Evolutionary conservation across 257 asterid genomes (phyloP).

Genomic region (Cruciata laevipes): DNA sequence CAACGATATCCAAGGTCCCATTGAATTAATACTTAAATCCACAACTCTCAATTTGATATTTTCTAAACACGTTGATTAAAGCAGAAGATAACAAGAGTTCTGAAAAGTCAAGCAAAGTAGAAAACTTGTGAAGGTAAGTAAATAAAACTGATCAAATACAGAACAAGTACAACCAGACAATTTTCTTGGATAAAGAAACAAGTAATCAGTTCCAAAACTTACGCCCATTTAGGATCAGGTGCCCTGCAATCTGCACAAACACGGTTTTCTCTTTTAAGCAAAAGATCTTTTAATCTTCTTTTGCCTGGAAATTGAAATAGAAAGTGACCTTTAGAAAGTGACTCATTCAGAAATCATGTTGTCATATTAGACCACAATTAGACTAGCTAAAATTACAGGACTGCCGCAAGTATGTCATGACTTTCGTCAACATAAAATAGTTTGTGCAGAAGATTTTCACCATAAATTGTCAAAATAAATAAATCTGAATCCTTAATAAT

Average conservation of each 20-base stretch:
- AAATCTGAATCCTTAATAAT: neutral
- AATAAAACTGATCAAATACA: neutral
- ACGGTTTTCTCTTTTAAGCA: slow-evolving; percentile 70
- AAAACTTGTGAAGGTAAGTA: neutral
- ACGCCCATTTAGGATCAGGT: slow-evolving; percentile 99
- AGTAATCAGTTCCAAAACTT: slow-evolving; percentile 33
- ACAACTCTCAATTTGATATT: neutral
- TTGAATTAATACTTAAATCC: too few species aligned
- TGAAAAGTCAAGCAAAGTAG: neutral
- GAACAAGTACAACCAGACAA: neutral
- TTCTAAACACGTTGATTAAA: neutral
- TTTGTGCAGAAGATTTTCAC: neutral
- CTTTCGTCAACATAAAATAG: neutral
- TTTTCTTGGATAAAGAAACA: neutral
- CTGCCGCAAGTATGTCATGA: neutral
- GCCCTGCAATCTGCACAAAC: slow-evolving; percentile 96
- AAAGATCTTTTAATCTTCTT: slow-evolving; percentile 73
- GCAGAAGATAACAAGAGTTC: neutral
- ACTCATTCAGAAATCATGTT: neutral
- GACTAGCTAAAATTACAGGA: neutral
- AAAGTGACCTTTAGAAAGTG: neutral
- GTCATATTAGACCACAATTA: too few species aligned
- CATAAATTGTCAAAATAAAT: neutral
- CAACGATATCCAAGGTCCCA: neutral
- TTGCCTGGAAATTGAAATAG: slow-evolving; percentile 38